Conservation (phyloP, 2,329 filamentous ascomycete genomes). For the Phialocephala subalpina region DNA sequence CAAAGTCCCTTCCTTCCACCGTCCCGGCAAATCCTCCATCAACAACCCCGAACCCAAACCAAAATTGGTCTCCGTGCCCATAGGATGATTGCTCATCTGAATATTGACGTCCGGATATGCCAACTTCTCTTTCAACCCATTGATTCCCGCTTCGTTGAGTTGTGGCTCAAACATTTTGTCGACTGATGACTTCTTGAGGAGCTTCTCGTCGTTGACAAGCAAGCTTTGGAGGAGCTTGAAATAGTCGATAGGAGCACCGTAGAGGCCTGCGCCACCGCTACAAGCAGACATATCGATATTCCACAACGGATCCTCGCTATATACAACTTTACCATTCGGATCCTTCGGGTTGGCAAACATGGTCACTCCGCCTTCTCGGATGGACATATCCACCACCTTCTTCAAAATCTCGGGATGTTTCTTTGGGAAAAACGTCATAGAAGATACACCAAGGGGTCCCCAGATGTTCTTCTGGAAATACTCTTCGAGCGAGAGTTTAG, state of each 20-base stretch:
- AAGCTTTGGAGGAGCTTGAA: conserved; percentile 55
- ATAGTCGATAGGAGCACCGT: conserved; percentile 50
- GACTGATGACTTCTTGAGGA: conserved; percentile 52
- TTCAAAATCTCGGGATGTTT: conserved; percentile 26
- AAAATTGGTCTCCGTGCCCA: conserved; percentile 48
- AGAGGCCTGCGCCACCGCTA: conserved; percentile 48
- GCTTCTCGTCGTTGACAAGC: conserved; percentile 55
- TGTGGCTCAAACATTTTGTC: conserved; percentile 57
- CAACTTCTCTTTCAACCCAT: conserved; percentile 36
- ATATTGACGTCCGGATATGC: conserved; percentile 24
- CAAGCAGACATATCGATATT: conserved; percentile 18
- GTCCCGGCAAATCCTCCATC: conserved; percentile 46
- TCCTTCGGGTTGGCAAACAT: conserved; percentile 26
- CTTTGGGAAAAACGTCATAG: conserved; percentile 34
- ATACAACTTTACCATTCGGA: conserved; percentile 25
- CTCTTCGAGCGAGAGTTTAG: conserved; percentile 31
- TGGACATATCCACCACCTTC: conserved; percentile 34
- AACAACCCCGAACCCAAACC: conserved; percentile 53
- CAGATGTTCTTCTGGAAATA: conserved; percentile 58
- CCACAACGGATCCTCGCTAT: conserved; percentile 20
- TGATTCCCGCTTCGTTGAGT: conserved; percentile 43
- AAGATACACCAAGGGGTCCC: conserved; percentile 34
- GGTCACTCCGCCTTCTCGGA: conserved; percentile 29
- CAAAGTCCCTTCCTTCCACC: conserved; percentile 50
- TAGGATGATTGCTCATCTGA: conserved; percentile 42